Evolutionary conservation across 2,329 filamentous ascomycete genomes (phyloP), one percentile per base, ranked within the genome.

Genomic region (Paracorniculantispora psalliotae): DNA sequence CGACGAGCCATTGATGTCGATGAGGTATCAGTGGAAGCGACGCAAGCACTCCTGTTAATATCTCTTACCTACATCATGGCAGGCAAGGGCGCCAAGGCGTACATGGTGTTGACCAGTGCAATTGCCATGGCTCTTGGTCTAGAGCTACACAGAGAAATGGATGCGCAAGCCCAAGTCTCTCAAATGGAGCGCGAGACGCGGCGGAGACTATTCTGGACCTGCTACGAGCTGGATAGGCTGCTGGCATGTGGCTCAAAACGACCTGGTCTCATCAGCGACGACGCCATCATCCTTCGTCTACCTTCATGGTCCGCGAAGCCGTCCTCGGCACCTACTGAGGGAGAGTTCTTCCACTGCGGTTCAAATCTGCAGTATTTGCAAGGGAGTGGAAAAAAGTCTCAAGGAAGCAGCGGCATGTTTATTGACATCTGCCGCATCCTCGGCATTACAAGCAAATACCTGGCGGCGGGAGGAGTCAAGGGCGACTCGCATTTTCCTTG

Each of bases 401-500:
- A 92, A 65, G 89, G 90, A 23, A 89, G 88, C 68, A 88, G 83
- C 59, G 88, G 88, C 7, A 88, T 96, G 82, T 80, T 96, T 30
- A 91, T 96, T 64, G 90, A 94, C 67, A 92, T 96, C 62, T 86
- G 86, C 28, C 86, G 90, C 35, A 90, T 96, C 48, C 79, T 96
- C 7, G 91, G 91, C 35, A 87, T 88, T 61, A 93, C 91, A 1
- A 94, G 92, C 67, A 83, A 87, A 61, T 96, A 96, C 71, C 80
- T 96, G 52, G 90, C 91, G 9, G 88, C 89, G 2, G 91, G 91
- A 7, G 91, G 91, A 35, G 90, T 94, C 59, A 94, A 93, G 73
- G 90, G 90, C 30, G 91, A 96, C 68, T 92, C 90, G 0, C 91
- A 96, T 71, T 96, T 96, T 64, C 91, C 91, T 10, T 96, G 91